phyloP scores from a whole-genome alignment of 2,329 filamentous ascomycete genomes.

The Arthrobotrys entomopaga region DNA sequence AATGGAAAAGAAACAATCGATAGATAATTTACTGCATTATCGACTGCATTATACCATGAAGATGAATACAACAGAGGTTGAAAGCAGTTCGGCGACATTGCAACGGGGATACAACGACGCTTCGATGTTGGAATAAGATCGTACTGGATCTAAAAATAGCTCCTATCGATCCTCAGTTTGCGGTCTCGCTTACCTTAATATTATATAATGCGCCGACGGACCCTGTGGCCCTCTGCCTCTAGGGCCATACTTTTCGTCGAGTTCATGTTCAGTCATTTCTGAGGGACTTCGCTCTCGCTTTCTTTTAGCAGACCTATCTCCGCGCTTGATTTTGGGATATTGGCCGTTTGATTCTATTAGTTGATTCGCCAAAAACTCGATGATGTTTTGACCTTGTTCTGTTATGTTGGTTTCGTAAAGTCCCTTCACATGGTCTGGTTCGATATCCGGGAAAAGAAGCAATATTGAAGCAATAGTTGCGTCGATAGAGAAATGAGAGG shows the following conservation, averaged over 20 bases:
- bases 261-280: conserved; percentile 57
- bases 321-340: conserved; percentile 65
- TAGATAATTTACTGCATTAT: too few species aligned
- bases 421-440: conserved; percentile 62
- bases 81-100: too few species aligned
- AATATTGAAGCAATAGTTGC: conserved; percentile 62
- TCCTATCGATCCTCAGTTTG: background rate
- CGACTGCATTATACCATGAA: too few species aligned
- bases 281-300: conserved; percentile 60
- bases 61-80: too few species aligned
- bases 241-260: conserved; percentile 57
- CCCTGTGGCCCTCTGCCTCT: conserved; percentile 57
- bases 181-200: conserved; percentile 38
- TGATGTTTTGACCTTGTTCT: conserved; percentile 58
- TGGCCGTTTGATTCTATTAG: conserved; percentile 62
- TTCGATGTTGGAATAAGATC: too few species aligned
- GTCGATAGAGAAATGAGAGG: conserved; percentile 29
- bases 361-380: conserved; percentile 63
- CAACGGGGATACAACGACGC: too few species aligned
- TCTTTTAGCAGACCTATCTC: conserved; percentile 61
- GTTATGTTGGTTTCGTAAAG: conserved; percentile 60
- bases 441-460: conserved; percentile 66
- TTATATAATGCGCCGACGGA: conserved; percentile 56
- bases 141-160: too few species aligned
- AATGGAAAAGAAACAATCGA: too few species aligned